Evolutionary conservation across 768 basidiomycete species (phyloP).

Genomic region (Chalciporus piperatus): DNA sequence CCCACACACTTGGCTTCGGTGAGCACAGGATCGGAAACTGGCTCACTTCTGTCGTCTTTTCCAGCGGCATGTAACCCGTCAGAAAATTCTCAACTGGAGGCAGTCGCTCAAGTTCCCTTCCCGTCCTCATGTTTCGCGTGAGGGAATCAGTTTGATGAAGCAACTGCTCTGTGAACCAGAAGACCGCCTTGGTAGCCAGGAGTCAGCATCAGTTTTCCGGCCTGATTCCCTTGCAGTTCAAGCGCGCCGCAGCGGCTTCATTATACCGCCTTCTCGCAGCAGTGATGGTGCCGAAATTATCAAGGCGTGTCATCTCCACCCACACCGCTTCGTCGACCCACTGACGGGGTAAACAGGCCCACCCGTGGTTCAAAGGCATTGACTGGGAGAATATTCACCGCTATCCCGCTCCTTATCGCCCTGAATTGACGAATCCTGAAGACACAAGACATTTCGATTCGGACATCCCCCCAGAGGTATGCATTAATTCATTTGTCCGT

Average conservation of each 20-base stretch:
- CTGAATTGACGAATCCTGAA: constrained; percentile 74
- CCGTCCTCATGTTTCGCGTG: constrained; percentile 79
- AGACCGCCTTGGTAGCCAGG: constrained; percentile 83
- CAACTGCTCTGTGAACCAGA: constrained; percentile 93
- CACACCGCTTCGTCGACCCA: constrained; percentile 11
- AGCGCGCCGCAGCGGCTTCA: constrained; percentile 71
- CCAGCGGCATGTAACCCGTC: constrained; percentile 89
- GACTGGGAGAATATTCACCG: constrained; percentile 88
- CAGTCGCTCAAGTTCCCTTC: constrained; percentile 84
- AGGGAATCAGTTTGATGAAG: constrained; percentile 85
- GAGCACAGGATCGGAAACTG: constrained; percentile 19
- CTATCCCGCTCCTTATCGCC: constrained; percentile 84
- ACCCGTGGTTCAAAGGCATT: constrained; percentile 88
- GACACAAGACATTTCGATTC: constrained; percentile 96
- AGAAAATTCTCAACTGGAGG: constrained; percentile 97
- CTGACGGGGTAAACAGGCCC: constrained; percentile 49
- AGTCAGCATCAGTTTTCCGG: constrained; percentile 62
- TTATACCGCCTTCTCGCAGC: constrained; percentile 48
- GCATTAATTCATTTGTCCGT: constrained; percentile 28
- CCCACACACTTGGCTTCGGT: constrained; percentile 15
- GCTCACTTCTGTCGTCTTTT: constrained; percentile 12
- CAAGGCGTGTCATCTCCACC: constrained; percentile 56
- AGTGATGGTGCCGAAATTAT: constrained; percentile 88
- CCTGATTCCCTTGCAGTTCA: constrained; percentile 77
- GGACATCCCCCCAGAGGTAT: constrained; percentile 89